phyloP scores from a whole-genome alignment of 495 filamentous ascomycete species.

The Daldinia bambusicola region DNA sequence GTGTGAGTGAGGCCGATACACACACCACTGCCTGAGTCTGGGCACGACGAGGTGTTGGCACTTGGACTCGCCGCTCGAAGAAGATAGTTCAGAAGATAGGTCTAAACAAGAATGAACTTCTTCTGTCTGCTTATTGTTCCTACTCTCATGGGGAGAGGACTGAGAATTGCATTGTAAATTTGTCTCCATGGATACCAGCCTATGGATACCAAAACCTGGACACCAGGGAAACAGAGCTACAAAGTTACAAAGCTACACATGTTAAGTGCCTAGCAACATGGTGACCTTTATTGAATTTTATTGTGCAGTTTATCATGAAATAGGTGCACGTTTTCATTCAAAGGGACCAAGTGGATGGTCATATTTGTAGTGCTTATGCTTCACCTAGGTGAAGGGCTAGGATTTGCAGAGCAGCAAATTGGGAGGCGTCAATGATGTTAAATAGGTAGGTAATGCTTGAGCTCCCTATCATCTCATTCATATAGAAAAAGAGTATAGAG shows the following conservation, averaged over 20 bases:
- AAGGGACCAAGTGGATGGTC: neutral
- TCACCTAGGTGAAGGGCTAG: neutral
- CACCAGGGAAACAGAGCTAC: neutral
- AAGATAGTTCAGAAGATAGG: neutral
- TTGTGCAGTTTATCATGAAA: neutral
- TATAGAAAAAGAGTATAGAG: too few relatives aligned
- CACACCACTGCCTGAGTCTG: neutral
- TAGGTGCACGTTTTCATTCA: neutral
- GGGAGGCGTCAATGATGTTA: neutral
- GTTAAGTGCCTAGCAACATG: neutral
- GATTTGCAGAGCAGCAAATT: neutral
- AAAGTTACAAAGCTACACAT: neutral
- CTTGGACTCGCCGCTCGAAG: neutral
- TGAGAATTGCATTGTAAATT: neutral
- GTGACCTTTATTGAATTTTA: neutral
- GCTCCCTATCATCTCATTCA: too few relatives aligned
- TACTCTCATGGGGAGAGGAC: neutral
- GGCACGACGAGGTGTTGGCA: neutral
- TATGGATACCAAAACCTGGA: neutral
- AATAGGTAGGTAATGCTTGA: neutral
- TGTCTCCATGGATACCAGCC: neutral
- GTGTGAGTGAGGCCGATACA: neutral
- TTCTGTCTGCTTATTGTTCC: neutral
- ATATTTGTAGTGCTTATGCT: neutral
- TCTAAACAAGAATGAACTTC: neutral